Evolutionary conservation across 352 stramenopile genomes (phyloP).

Genomic region (Pythium scleroteichum): DNA sequence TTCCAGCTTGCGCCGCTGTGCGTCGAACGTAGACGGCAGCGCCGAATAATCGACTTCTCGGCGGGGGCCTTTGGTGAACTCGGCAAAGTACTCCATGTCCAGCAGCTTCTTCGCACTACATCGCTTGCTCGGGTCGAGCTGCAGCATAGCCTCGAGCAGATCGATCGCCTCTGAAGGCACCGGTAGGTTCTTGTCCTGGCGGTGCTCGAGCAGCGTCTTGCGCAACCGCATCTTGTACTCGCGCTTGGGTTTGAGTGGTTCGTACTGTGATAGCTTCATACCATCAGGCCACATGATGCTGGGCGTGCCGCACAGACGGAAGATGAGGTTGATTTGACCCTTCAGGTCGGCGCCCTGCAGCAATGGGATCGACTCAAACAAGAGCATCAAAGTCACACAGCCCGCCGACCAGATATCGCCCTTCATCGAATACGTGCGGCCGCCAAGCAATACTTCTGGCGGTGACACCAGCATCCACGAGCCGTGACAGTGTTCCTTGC

Average conservation of each 20-base stretch:
- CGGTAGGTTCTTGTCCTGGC: conserved; percentile 40
- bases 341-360: conserved; percentile 61
- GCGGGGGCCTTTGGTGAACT: conserved; percentile 25
- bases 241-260: conserved; percentile 57
- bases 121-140: conserved; percentile 68
- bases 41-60: conserved; percentile 41
- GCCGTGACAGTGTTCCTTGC: conserved; percentile 72
- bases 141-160: conserved; percentile 73
- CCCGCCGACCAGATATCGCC: conserved; percentile 78
- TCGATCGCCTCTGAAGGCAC: conserved; percentile 61
- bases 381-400: conserved; percentile 60
- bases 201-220: conserved; percentile 75
- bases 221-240: conserved; percentile 77
- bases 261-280: conserved; percentile 57
- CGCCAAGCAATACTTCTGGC: conserved; percentile 74
- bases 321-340: conserved; percentile 80
- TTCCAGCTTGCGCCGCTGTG: conserved; percentile 62
- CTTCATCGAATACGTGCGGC: conserved; percentile 67
- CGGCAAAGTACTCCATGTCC: conserved; percentile 61
- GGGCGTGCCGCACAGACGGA: conserved; percentile 74
- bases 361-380: conserved; percentile 66
- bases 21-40: conserved; percentile 48
- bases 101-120: conserved; percentile 51
- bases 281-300: conserved; percentile 50
- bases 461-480: conserved; percentile 65